These are phyloP conservation scores for Trametes villosa DNA, from an alignment of 768 basidiomycete genomes.

Conservation along the genomic window DNA sequence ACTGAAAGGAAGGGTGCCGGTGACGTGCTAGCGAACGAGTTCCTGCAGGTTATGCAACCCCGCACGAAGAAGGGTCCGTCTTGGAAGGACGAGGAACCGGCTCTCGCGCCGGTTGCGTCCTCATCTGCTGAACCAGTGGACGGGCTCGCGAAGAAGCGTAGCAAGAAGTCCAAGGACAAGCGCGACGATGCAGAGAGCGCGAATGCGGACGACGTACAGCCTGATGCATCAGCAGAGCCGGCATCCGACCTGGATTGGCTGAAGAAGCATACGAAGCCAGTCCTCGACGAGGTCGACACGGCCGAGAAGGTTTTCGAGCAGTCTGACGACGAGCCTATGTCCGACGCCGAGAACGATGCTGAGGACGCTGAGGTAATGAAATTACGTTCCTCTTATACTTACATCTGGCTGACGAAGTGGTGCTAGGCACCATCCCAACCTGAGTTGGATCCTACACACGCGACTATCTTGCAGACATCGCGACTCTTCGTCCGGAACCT, in stretches of 20 bases:
- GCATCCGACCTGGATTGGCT: constrained; percentile 80
- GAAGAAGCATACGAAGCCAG: constrained; percentile 60
- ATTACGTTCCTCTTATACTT: not conserved
- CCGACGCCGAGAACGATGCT: constrained; percentile 11
- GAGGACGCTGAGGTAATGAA: not conserved
- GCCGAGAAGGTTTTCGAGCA: constrained; percentile 61
- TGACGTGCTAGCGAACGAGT: constrained; percentile 55
- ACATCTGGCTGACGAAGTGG: not conserved
- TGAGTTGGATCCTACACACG: constrained; percentile 32
- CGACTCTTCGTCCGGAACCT: constrained; percentile 95
- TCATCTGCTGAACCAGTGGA: constrained; percentile 9
- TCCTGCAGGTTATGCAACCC: constrained; percentile 76
- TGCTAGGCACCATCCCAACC: not conserved
- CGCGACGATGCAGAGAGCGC: not conserved
- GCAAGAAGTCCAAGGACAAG: constrained; percentile 25
- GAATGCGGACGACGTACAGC: constrained; percentile 1
- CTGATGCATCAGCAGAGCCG: constrained; percentile 36
- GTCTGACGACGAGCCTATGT: constrained; percentile 54
- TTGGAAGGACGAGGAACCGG: constrained; percentile 60
- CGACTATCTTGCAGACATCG: constrained; percentile 70
- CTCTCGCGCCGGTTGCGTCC: not conserved
- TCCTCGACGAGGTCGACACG: constrained; percentile 38
- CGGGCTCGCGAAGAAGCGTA: constrained; percentile 22
- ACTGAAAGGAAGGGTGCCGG: not conserved
- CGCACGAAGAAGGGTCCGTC: constrained; percentile 58